Conservation (phyloP, 306 rosid genomes). For the Medicago arabica region DNA sequence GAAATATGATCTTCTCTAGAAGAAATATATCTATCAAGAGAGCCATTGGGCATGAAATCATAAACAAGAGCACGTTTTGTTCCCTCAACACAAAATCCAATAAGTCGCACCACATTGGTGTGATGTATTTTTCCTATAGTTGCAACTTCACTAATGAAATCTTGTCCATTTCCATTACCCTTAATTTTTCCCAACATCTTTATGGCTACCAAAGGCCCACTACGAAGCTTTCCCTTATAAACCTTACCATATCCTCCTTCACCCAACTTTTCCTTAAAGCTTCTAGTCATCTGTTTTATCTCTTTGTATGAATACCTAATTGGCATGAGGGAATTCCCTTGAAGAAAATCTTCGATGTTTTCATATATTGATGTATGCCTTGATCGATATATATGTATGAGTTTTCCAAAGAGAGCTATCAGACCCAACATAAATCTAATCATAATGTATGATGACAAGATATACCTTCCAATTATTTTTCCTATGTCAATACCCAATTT, state of each 20-base stretch:
- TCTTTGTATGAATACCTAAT: slow-evolving; percentile 17
- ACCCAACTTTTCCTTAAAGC: neutral
- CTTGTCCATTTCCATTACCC: neutral
- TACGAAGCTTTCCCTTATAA: slow-evolving; percentile 15
- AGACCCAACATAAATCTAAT: neutral
- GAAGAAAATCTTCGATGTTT: slow-evolving; percentile 22
- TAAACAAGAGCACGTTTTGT: neutral
- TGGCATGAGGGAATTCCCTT: neutral
- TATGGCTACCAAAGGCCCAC: slow-evolving; percentile 15
- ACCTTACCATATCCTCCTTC: slow-evolving; percentile 17
- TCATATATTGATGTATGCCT: slow-evolving; percentile 22
- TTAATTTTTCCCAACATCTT: neutral
- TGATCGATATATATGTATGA: slow-evolving; percentile 20
- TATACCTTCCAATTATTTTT: neutral
- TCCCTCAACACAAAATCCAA: slow-evolving; percentile 4
- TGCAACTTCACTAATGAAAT: slow-evolving; percentile 23
- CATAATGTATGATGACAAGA: neutral
- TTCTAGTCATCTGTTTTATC: slow-evolving; percentile 2
- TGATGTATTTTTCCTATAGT: slow-evolving; percentile 28
- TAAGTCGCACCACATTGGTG: slow-evolving; percentile 17
- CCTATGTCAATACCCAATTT: neutral
- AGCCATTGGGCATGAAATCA: slow-evolving; percentile 19
- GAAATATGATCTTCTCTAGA: neutral
- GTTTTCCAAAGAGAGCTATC: neutral
- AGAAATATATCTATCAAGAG: slow-evolving; percentile 11